Evolutionary conservation across 345 rosid species (phyloP), one percentile per base, ranked within the genome.

Genomic region (Psidium guajava): DNA sequence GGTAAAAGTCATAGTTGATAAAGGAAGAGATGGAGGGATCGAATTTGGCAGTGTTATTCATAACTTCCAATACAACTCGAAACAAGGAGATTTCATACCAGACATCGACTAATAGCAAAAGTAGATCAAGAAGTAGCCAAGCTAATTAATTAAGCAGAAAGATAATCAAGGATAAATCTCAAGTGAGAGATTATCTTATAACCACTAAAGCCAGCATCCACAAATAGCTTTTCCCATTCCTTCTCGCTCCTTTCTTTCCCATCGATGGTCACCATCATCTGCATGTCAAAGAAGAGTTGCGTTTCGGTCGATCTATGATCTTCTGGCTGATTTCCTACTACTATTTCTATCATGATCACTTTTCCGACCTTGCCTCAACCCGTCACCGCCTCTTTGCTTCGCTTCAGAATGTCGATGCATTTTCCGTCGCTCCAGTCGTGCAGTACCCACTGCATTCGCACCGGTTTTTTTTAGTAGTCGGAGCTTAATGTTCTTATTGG

Each of bases 161-260:
- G 8, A 1, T 16, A 15, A 20, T 42, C 57, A 89, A 42, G 86
- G 88, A 84, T 53, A 88, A 82, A 88, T 83, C 47, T 89, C 88
- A 87, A 77, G 6, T 58, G 21, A 36, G 83, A 87, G 10, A 25
- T 51, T 27, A 91, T 91, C 58, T 84, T 90, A 28, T 90, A 90
- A 58, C 59, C 8, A 32, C 81, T 81, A 13, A 86, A 91, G 7
- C 91, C 92, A 54, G 91, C 92, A 53, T 47, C 82, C 28, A 51
- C 27, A 73, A 91, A 88, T 22, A 91, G 88, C 28, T 87, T 87
- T 25, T 86, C 87, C 91, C 89, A 90, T 36, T 91, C 88, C 28
- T 89, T 36, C 16, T 90, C 88, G 5, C 21, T 84, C 32, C 93
- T 90, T 61, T 90, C 90, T 16, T 24, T 74, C 8, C 93, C 93